Evolutionary conservation across 768 basidiomycete species (phyloP).

Genomic region (Phylloporus rhodoxanthus): DNA sequence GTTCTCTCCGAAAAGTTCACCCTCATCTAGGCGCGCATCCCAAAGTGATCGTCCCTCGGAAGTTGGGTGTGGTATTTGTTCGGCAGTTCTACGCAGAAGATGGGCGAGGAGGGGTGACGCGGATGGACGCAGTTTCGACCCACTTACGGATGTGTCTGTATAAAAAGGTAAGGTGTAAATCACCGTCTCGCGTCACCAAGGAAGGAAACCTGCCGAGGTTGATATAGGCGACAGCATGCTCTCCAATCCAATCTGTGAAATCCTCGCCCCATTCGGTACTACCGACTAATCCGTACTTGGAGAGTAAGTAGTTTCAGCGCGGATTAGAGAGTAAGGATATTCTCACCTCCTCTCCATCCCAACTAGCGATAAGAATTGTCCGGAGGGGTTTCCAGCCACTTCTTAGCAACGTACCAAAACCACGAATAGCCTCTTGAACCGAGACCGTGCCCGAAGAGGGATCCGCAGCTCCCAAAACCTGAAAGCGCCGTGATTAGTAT

Average conservation of each 20-base stretch:
- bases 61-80: constrained; percentile 70
- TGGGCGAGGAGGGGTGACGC: constrained; percentile 83
- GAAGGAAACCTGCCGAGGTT: constrained; percentile 51
- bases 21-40: constrained; percentile 62
- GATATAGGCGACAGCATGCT: constrained; percentile 82
- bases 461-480: constrained; percentile 49
- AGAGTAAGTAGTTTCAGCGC: not conserved
- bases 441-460: constrained; percentile 54
- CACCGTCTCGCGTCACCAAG: constrained; percentile 34
- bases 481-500: constrained; percentile 1
- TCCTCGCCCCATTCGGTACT: constrained; percentile 96
- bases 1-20: constrained; percentile 35
- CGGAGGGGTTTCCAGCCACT: constrained; percentile 66
- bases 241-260: constrained; percentile 72
- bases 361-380: constrained; percentile 70
- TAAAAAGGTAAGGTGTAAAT: constrained; percentile 24
- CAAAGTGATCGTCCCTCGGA: constrained; percentile 61
- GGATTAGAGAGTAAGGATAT: not conserved
- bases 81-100: constrained; percentile 61
- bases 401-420: constrained; percentile 45
- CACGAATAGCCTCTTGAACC: constrained; percentile 50
- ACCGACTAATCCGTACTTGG: constrained; percentile 67
- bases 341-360: constrained; percentile 70
- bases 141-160: constrained; percentile 49
- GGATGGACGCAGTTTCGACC: constrained; percentile 42